Conservation (phyloP, 2,329 filamentous ascomycete species). For the Dothistroma pini region DNA sequence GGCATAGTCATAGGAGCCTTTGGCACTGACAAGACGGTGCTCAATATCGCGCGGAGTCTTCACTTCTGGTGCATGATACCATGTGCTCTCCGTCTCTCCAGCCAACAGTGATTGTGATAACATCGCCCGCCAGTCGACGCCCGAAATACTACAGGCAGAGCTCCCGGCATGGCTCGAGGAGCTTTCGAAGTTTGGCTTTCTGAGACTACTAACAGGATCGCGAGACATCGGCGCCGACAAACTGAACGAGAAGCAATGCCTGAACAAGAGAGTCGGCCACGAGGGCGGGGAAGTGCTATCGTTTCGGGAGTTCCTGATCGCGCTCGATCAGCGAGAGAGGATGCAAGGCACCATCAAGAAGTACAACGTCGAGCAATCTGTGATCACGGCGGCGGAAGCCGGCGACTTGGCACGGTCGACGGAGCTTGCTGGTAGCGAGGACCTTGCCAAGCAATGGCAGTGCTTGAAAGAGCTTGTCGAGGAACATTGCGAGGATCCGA, state of each 20-base stretch:
- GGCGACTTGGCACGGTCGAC: not conserved
- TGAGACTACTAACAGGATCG: no score
- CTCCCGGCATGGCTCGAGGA: not conserved
- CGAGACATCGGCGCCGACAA: slow-evolving; percentile 7
- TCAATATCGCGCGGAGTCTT: slow-evolving; percentile 18
- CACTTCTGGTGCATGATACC: slow-evolving; percentile 20
- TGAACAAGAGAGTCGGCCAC: not conserved
- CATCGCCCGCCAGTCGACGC: not conserved
- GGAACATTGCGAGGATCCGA: no score
- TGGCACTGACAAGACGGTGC: slow-evolving; percentile 21
- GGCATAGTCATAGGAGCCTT: slow-evolving; percentile 13
- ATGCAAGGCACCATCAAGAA: not conserved
- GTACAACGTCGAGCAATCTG: slow-evolving; percentile 5
- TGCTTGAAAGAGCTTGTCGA: no score
- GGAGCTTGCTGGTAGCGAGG: no score
- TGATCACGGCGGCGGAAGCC: slow-evolving; percentile 1
- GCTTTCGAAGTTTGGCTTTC: slow-evolving; percentile 3
- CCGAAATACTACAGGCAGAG: not conserved
- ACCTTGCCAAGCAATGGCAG: no score
- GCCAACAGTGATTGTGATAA: slow-evolving; percentile 20
- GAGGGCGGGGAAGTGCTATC: not conserved
- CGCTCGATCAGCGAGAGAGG: slow-evolving; percentile 8
- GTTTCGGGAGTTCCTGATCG: slow-evolving; percentile 10
- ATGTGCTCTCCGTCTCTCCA: slow-evolving; percentile 15
- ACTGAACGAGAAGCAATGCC: not conserved